Conservation (phyloP, 2,329 filamentous ascomycete genomes). For the Coleophoma crateriformis region DNA sequence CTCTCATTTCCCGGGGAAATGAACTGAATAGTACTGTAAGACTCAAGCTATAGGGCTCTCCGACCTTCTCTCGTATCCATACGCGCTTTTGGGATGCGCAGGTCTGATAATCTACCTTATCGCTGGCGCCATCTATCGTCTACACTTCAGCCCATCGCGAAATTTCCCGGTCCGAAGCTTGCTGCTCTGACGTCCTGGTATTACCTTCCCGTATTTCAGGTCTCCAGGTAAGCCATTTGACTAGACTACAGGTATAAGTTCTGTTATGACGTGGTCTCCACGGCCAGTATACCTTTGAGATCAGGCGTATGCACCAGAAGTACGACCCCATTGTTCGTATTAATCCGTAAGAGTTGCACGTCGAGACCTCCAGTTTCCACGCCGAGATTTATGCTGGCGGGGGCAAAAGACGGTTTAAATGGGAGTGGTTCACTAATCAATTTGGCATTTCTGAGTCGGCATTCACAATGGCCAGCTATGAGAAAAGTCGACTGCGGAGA, state of each 20-base stretch:
- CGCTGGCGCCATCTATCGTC: conserved; percentile 4
- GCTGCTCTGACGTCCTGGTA: conserved; percentile 16
- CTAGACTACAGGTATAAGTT: conserved; percentile 7
- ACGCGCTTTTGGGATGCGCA: no score
- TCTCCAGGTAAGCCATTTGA: no score
- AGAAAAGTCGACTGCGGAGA: conserved; percentile 12
- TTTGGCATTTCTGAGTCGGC: not conserved
- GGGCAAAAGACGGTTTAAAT: conserved; percentile 10
- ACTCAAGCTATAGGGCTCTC: no score
- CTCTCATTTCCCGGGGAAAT: no score
- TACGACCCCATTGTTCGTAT: conserved; percentile 27
- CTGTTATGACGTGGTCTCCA: conserved; percentile 13
- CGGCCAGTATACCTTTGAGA: conserved; percentile 7
- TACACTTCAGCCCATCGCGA: conserved; percentile 10
- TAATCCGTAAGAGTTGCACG: conserved; percentile 25
- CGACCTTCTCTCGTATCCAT: no score
- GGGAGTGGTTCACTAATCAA: not conserved
- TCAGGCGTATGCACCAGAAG: conserved; percentile 12
- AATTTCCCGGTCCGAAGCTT: conserved; percentile 22
- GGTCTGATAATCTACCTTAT: no score
- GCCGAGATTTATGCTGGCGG: conserved; percentile 19
- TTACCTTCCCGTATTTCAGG: not conserved
- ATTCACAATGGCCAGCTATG: conserved; percentile 4
- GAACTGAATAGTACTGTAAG: no score
- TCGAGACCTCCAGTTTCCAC: conserved; percentile 23